Evolutionary conservation across 768 basidiomycete genomes (phyloP), one percentile per base, ranked within the genome.

Genomic region (Termitomyces sp.): DNA sequence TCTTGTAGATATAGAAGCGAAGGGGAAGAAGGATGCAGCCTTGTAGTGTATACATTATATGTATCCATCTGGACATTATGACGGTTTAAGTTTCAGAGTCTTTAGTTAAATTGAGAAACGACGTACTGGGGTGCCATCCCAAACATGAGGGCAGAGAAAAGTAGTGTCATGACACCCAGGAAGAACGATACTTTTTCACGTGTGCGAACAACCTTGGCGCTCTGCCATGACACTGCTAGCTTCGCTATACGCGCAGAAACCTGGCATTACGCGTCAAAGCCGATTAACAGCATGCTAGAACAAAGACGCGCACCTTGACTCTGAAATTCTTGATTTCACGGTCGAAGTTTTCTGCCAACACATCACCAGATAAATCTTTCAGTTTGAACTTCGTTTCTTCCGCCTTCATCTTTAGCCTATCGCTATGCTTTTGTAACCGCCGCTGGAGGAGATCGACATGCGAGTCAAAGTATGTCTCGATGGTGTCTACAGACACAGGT

Each of bases 381-480:
- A 86, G 81, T 75, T 89, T 93, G 65, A 92, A 84, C 4, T 87
- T 85, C 64, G 51, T 52, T 37, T 88, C 86, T 64, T 92, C 92
- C 0, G 95, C 94, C 64, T 84, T 85, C 70, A 82, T 75, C 77
- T 91, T 94, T 56, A 97, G 79, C 49, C 84, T 79, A 61, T 94
- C 91, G 64, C 91, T 86, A 67, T 94, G 93, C 58, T 89, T 95
- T 72, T 91, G 89, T 31, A 96, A 80, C 58, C 85, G 86, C 44
- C 95, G 86, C 70, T 96, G 91, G 4, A 91, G 72, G 16, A 93
- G 78, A 69, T 91, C 91, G 62, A 91, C 76, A 69, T 91, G 88
- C 1, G 94, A 93, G 75, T 98, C 94, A 69, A 95, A 96, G 69
- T 89, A 97, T 0, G 95, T 97, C 74, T 97, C 95, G 70, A 95